phyloP scores from a whole-genome alignment of 108 stramenopile species.

The Chaetoceros muelleri region DNA sequence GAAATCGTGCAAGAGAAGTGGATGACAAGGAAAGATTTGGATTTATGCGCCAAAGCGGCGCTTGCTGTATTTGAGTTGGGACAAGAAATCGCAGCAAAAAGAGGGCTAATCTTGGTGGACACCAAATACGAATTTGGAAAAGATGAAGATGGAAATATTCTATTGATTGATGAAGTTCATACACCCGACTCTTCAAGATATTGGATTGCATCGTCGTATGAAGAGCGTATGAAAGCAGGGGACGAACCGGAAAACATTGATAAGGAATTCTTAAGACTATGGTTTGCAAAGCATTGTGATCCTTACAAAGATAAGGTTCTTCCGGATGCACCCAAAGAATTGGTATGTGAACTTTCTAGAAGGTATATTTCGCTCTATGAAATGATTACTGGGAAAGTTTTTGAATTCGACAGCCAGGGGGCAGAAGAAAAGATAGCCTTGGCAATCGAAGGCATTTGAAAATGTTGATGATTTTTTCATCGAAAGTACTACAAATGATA shows the following conservation, averaged over 20 bases:
- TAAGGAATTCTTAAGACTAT: constrained; percentile 96
- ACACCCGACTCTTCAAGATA: constrained; percentile 98
- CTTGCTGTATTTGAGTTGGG: constrained; percentile 75
- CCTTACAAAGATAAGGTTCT: constrained; percentile 89
- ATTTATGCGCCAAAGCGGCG: constrained; percentile 62
- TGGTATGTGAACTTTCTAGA: constrained; percentile 90
- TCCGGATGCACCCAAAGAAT: constrained; percentile 91
- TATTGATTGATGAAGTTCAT: constrained; percentile 95
- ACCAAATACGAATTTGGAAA: constrained; percentile 98
- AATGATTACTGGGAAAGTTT: constrained; percentile 87
- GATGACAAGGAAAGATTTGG: constrained; percentile 79
- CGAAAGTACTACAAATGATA: too few relatives aligned
- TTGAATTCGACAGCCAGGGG: constrained; percentile 43
- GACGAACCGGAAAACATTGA: constrained; percentile 97
- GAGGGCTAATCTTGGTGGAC: constrained; percentile 95
- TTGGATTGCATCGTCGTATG: constrained; percentile 89
- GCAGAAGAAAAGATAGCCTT: constrained; percentile 43
- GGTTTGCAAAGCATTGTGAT: constrained; percentile 95
- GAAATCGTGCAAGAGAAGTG: constrained; percentile 85
- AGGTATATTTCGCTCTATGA: constrained; percentile 94
- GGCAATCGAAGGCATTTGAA: constrained; percentile 53
- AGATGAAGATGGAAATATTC: constrained; percentile 69
- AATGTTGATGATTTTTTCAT: too few relatives aligned
- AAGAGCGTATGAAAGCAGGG: constrained; percentile 69
- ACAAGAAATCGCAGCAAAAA: constrained; percentile 71